Percentiles rank a stretch among this genome's conserved stretches.
Conservation (phyloP, 2,329 filamentous ascomycete genomes). For the Ciborinia camelliae region DNA sequence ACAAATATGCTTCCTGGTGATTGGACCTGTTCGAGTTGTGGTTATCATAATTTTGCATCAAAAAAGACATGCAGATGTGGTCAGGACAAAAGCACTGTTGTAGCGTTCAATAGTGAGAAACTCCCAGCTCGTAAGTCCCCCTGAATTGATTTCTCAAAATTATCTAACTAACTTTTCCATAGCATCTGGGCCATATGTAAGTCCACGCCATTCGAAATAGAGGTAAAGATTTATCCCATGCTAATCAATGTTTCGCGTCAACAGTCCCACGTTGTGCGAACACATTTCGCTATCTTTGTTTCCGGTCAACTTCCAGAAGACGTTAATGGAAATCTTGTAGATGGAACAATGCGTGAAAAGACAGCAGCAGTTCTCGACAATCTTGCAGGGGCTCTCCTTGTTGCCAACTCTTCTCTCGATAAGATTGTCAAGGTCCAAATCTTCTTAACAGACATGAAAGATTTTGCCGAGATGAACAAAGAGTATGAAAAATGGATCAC, state of each 20-base stretch:
- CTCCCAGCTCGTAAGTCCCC: constrained; percentile 19
- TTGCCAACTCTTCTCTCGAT: constrained; percentile 72
- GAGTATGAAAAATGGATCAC: constrained; percentile 81
- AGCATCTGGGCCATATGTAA: constrained; percentile 64
- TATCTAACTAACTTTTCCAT: constrained; percentile 17
- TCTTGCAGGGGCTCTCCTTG: constrained; percentile 77
- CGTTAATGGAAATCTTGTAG: constrained; percentile 31
- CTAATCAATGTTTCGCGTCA: background rate
- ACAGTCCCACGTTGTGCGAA: constrained; percentile 65
- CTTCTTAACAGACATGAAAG: constrained; percentile 86
- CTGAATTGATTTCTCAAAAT: background rate
- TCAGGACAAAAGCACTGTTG: background rate
- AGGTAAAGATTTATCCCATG: background rate
- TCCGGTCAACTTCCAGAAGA: constrained; percentile 48
- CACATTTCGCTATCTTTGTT: constrained; percentile 62
- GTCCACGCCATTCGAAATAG: background rate
- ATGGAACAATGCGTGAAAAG: constrained; percentile 58
- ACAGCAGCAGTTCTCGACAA: constrained; percentile 67
- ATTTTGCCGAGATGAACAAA: constrained; percentile 84
- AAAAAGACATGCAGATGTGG: background rate
- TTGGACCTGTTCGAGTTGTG: background rate
- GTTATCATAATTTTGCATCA: background rate
- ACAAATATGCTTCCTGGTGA: background rate
- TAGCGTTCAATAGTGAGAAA: background rate
- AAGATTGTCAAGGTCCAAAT: constrained; percentile 89